phyloP scores from a whole-genome alignment of 2,329 filamentous ascomycete genomes.

The Aspergillus fischeri region DNA sequence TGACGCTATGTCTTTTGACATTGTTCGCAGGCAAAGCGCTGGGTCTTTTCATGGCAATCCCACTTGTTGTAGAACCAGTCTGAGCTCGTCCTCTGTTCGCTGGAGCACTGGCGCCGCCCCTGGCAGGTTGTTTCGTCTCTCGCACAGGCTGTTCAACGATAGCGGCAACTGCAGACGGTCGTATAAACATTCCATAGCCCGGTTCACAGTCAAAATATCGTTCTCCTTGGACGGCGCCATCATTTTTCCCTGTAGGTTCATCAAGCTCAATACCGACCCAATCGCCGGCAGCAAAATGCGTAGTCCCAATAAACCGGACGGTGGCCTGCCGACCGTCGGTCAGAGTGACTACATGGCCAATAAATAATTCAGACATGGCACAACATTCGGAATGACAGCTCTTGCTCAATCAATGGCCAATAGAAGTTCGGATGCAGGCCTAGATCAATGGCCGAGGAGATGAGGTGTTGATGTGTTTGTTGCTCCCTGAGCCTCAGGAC shows the following conservation, averaged over 20 bases:
- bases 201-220: constrained; percentile 78
- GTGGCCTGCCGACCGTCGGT: constrained; percentile 71
- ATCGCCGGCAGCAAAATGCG: constrained; percentile 73
- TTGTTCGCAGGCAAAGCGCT: constrained; percentile 51
- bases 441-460: not conserved
- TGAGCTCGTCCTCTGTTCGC: constrained; percentile 37
- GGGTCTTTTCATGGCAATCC: constrained; percentile 38
- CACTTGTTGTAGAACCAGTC: constrained; percentile 33
- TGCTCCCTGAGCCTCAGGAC: constrained; percentile 15
- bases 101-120: constrained; percentile 23
- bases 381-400: constrained; percentile 9
- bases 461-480: constrained; percentile 14
- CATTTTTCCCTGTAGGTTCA: constrained; percentile 81
- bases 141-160: constrained; percentile 37
- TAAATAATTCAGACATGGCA: constrained; percentile 33
- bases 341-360: constrained; percentile 74
- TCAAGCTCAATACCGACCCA: constrained; percentile 91
- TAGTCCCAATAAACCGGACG: constrained; percentile 76
- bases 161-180: constrained; percentile 63
- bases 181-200: constrained; percentile 79
- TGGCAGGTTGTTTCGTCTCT: constrained; percentile 37
- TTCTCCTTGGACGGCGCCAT: constrained; percentile 82
- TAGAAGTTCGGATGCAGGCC: not conserved
- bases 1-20: constrained; percentile 63
- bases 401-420: constrained; percentile 8